Evolutionary conservation across 2,329 filamentous ascomycete species (phyloP), one percentile per base, ranked within the genome.

Genomic region (Pyricularia sp.): DNA sequence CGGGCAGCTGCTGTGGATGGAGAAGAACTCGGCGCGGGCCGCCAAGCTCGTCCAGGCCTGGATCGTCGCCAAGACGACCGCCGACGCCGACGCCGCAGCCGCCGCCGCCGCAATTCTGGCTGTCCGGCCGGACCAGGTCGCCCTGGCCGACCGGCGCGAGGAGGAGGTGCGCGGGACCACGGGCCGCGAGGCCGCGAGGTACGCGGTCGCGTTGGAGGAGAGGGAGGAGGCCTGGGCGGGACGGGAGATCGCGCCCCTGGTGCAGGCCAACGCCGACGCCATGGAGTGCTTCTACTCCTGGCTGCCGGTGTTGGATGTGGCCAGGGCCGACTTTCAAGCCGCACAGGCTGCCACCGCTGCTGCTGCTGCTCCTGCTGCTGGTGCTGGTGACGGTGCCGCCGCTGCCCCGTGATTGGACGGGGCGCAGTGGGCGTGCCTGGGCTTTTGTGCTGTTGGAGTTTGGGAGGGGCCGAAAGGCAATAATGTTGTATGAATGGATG

Each of bases 1-100:
- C 70, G 85, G 84, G 0, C 85, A 87, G 72, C 79, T 88, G 69
- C 79, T 83, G 76, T 85, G 85, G 64, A 72, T 87, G 42, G 85
- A 87, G 76, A 79, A 77, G 72, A 86, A 87, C 72, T 86, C 81
- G 69, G 71, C 79, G 36, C 72, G 78, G 0, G 78, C 86, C 68
- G 81, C 81, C 26, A 31, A 11, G 4, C 26, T 68, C 1, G 28
- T 70, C 30, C 28, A 58, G 26, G 25, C n/a, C 20, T 72, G 71
- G 70, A 25, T 61, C n/a, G 68, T 69, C 1, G 17, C 9, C 69
- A 68, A 28, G 17, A 33, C 42, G 64, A 5, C 25, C 26, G 3
- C 9, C 20, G n/a, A 23, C 50, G n/a, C 4, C 3, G 42, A 42
- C 36, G 36, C 2, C 36, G 36, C 33, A 26, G 23, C 11, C 55